Base-by-base conservation (phyloP, 495 filamentous ascomycete genomes). In the Hypoxylon lienhwacheense region DNA sequence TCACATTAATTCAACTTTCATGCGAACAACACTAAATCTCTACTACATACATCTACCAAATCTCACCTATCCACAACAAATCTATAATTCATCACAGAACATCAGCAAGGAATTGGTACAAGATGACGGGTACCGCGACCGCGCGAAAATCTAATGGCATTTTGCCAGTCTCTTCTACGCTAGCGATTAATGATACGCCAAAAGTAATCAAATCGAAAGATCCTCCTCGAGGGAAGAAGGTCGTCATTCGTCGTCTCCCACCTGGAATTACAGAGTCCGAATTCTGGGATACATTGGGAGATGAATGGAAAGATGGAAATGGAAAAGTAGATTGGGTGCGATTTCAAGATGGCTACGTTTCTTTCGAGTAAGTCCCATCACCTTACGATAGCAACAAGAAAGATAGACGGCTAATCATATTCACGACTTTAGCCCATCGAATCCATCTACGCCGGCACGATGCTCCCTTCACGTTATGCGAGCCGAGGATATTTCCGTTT, bases 311-410 rank as follows among this genome's bases (percentile, higher is more conserved):
- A 59, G 50, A 80, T 1, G 85, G 87, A 12, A 79, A 78, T 17
- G 89, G 89, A 7, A 96, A 85, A 68, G 83, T 91, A 4, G 91
- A 95, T 61, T 96, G 87, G 87, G 73, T 85, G 40, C 69, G 75
- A 25, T 98, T 86, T 72, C 82, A 83, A 55, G 75, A 82, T 20
- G 93, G 93, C 59, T 95, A 95, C 63, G 75, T 91, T 17, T 93
- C 92, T 3, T 88, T 87, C 63, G 90, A 97, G 91, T 96, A 66
- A 65, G 78, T 70, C n/a, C 24, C 33, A 20, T 12, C 6, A 26
- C 25, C 10, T 24, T 16, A 47, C 17, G 17, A 1, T 7, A 24
- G 2, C 21, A 17, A 5, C 16, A 20, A 31, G 15, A 25, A 25
- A 31, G 20, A 17, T 39, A 52, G 8, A 16, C 34, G n/a, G 16